Base-by-base conservation (phyloP, 305 asterid genomes). In the Fraxinus baroniana region DNA sequence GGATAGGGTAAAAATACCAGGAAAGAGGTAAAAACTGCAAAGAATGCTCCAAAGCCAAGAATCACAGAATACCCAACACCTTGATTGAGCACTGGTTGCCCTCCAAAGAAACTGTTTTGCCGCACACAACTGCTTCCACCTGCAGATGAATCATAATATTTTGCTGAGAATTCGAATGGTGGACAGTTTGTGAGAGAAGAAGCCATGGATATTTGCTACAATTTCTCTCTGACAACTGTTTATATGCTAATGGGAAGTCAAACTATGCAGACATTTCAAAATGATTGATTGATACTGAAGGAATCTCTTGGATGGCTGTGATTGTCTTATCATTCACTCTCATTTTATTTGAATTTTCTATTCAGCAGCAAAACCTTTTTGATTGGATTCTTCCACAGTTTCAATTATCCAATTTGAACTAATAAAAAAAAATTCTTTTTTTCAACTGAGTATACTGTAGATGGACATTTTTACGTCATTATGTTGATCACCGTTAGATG, bases 11-110 rank as follows among this genome's bases (percentile, higher is more conserved):
- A 62, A 80, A 5, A 32, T 88, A 94, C 98, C 94, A 95, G 87
- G 84, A 93, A 92, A 66, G 98, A 93, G 62, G 98, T 95, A 66
- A 92, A 93, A 86, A 92, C 90, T 0, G 97, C 98, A 18, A 95
- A 93, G 75, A 95, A 93, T 0, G 98, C 98, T n/a, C 98, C 98
- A 81, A 95, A 93, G 1, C 98, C 98, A 57, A 95, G 98, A 88
- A 93, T 90, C 15, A 95, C 97, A 22, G 98, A 89, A 57, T 95
- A 93, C 2, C 98, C 98, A 83, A 93, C 91, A 0, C 95, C 95
- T 83, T 95, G 98, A 85, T 91, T 90, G 44, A 93, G 92, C 81
- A 91, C 95, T 0, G 98, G 79, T 84, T 93, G 88, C 26, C 93
- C 98, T 60, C 82, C 98, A 71, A 93, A 95, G 91, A 91, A 95